Percentiles rank a stretch among this genome's conserved stretches.
phyloP scores from a whole-genome alignment of 2,329 filamentous ascomycete genomes.

The Diaporthe longicolla region DNA sequence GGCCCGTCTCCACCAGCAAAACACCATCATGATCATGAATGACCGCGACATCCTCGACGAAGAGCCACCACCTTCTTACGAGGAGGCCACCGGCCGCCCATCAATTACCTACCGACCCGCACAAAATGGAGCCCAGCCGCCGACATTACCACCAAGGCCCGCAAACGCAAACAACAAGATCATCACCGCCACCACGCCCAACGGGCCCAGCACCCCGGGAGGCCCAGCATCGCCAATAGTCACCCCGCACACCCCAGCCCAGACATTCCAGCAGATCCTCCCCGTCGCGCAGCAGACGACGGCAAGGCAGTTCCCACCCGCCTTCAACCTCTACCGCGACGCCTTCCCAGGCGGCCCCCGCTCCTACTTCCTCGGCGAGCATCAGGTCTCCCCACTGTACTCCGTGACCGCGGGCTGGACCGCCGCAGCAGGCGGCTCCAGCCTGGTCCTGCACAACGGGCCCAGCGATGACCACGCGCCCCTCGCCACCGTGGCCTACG shows the following conservation, averaged over 20 bases:
- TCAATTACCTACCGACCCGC: conserved; percentile 11
- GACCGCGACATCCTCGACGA: conserved; percentile 19
- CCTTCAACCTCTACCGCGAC: conserved; percentile 52
- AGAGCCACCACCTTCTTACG: conserved; percentile 39
- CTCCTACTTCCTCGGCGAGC: conserved; percentile 50
- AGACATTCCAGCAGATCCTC: conserved; percentile 38
- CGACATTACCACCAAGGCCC: conserved; percentile 8
- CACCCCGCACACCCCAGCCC: conserved; percentile 29
- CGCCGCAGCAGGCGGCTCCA: conserved; percentile 47
- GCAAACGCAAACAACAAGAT: conserved; percentile 3
- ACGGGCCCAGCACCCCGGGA: conserved; percentile 2
- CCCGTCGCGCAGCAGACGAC: not conserved
- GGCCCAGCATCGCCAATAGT: conserved; percentile 6
- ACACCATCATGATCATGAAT: conserved; percentile 37
- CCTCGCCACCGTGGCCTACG: conserved; percentile 49
- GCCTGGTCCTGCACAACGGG: conserved; percentile 54
- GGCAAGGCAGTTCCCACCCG: conserved; percentile 50
- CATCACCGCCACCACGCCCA: not conserved
- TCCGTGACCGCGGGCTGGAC: conserved; percentile 48
- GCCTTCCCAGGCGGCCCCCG: conserved; percentile 37
- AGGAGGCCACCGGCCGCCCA: conserved; percentile 35
- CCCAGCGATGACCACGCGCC: conserved; percentile 48
- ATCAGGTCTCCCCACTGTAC: conserved; percentile 52
- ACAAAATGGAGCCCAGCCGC: conserved; percentile 12
- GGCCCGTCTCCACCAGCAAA: not conserved